Evolutionary conservation across 768 basidiomycete species (phyloP), one percentile per base, ranked within the genome.

Genomic region (Dioszegia hungarica): DNA sequence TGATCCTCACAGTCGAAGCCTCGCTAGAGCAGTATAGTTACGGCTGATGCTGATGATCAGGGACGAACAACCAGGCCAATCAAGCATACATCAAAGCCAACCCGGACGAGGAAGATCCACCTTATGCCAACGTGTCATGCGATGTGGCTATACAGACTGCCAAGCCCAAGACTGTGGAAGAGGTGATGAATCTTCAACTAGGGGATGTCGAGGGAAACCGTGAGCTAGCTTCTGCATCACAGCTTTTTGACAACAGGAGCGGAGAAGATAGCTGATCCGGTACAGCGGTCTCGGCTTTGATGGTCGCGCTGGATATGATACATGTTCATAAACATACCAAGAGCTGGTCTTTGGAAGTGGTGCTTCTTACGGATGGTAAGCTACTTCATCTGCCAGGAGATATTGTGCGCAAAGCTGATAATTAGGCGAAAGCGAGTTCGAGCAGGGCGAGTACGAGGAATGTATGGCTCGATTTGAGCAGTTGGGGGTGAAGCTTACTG

Each of bases 361-460:
- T 87, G 34, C 66, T 97, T 15, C 73, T 97, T 19, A 98, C 94
- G 0, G 90, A 98, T 66, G 93, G 86, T 63, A 85, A 88, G 76
- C 48, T 41, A 17, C 8, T 83, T 83, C 2, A 83, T 88, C 36
- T 19, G 28, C 25, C 39, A 9, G 41, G 8, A 33, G 31, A 33
- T 6, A 33, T 6, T 14, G 6, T 14, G 14, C 31, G 31, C 31
- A 33, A 6, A 33, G n/a, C 39, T 19, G 31, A n/a, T 19, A 8
- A 28, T 36, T 54, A 74, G 72, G 72, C 47, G 56, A 75, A 59
- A 69, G 67, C 24, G 54, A 60, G 27, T 68, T 72, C 37, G 63
- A 63, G 14, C 75, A 69, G 47, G 64, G 65, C 27, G 69, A 72
- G 20, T 74, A 72, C 61, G 64, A 75, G 44, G 60, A 68, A n/a